Conservation (phyloP, 305 asterid species). For the Stenogyne calaminthoides region DNA sequence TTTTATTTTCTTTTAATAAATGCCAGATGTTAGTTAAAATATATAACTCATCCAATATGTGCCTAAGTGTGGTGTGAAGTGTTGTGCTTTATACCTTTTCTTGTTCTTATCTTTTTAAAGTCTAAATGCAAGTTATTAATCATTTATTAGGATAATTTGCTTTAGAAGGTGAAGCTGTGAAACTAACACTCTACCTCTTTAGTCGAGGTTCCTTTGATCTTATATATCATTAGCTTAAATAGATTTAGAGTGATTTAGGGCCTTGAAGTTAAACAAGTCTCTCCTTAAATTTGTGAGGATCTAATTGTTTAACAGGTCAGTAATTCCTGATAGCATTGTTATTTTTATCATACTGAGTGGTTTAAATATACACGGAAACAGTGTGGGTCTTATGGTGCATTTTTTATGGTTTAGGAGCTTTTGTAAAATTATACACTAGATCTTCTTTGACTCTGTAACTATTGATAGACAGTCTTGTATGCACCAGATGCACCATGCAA, state of each 20-base stretch:
- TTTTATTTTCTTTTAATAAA: background rate
- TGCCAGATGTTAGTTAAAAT: constrained; percentile 13
- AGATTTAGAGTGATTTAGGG: constrained; percentile 6
- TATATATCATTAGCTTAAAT: background rate
- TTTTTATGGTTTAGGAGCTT: background rate
- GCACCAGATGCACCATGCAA: too few species aligned
- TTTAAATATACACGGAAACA: background rate
- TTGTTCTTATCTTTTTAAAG: constrained; percentile 1
- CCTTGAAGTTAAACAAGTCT: constrained; percentile 2
- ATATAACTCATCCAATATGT: constrained; percentile 20
- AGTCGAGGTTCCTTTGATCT: background rate
- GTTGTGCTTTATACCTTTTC: background rate
- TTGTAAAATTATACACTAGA: background rate
- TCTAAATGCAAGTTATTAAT: background rate
- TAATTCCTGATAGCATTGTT: constrained; percentile 3
- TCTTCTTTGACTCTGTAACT: constrained; percentile 1
- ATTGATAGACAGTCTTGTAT: background rate
- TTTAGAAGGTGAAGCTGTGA: background rate
- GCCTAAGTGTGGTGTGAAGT: background rate
- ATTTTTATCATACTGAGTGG: background rate
- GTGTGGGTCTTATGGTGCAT: background rate
- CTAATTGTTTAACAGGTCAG: background rate
- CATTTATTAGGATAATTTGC: background rate
- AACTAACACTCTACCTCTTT: background rate
- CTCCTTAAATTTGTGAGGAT: background rate